Evolutionary conservation across 305 asterid species (phyloP).

Genomic region (Rubia tinctorum): DNA sequence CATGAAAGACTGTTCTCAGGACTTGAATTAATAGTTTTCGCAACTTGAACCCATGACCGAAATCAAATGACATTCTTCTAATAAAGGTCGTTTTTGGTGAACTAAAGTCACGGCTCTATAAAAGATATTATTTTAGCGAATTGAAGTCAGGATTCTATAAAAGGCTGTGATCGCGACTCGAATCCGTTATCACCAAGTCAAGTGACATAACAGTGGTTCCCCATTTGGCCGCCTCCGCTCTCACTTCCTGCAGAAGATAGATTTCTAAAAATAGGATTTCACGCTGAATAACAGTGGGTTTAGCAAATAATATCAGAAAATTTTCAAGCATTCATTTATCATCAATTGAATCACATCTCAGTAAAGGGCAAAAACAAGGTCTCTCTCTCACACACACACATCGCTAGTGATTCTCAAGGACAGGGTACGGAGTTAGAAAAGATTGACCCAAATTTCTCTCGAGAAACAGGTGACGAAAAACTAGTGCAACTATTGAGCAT

Average conservation of each 20-base stretch:
- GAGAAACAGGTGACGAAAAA: too few relatives aligned
- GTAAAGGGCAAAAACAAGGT: too few relatives aligned
- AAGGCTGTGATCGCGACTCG: not conserved
- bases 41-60: not conserved
- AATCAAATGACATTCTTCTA: not conserved
- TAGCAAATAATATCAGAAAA: not conserved
- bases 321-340: not conserved
- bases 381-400: not conserved
- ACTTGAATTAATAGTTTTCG: too few relatives aligned
- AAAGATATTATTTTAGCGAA: not conserved
- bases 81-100: not conserved
- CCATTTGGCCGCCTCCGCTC: not conserved
- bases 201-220: not conserved
- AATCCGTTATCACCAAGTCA: not conserved
- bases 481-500: too few relatives aligned
- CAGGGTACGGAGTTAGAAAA: too few relatives aligned
- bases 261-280: not conserved
- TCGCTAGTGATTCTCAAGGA: not conserved
- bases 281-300: not conserved
- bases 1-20: not conserved
- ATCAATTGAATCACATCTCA: not conserved
- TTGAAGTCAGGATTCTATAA: not conserved
- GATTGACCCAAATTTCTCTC: too few relatives aligned
- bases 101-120: not conserved
- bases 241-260: not conserved